Percentiles rank a stretch among this genome's conserved stretches.
Evolutionary conservation across 2,329 filamentous ascomycete genomes (phyloP).

Genomic region (Onygenales sp.): DNA sequence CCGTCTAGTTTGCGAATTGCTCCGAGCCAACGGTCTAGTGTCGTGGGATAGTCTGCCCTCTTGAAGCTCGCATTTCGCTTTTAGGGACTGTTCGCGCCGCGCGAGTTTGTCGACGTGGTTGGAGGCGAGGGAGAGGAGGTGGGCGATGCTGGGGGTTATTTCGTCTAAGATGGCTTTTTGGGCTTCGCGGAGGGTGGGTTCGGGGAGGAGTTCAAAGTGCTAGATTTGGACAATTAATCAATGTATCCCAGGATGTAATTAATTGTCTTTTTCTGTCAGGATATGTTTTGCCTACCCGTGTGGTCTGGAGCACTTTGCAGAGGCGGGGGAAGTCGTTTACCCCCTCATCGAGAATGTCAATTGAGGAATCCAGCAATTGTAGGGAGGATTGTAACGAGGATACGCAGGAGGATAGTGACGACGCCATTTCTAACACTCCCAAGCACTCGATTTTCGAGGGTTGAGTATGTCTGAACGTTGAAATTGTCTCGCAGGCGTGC

Average conservation of each 20-base stretch:
- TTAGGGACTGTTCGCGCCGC: constrained; percentile 71
- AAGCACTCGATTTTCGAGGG: neutral
- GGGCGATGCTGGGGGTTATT: constrained; percentile 75
- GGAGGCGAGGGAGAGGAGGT: constrained; percentile 71
- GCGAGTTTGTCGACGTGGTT: constrained; percentile 74
- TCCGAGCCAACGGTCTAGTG: constrained; percentile 21
- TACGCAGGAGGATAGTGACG: constrained; percentile 50
- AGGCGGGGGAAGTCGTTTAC: constrained; percentile 56
- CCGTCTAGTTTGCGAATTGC: constrained; percentile 7
- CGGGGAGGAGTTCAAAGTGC: constrained; percentile 90
- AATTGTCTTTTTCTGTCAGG: neutral
- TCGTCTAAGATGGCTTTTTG: constrained; percentile 79
- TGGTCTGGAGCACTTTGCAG: constrained; percentile 53
- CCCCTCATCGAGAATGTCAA: constrained; percentile 52
- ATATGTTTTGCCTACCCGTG: constrained; percentile 37
- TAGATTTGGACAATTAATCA: constrained; percentile 25
- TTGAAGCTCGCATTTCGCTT: constrained; percentile 73
- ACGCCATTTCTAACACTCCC: constrained; percentile 22
- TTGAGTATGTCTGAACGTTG: neutral
- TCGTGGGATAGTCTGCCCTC: constrained; percentile 55
- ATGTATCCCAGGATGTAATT: neutral
- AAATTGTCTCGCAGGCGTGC: too few relatives aligned
- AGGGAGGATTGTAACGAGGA: constrained; percentile 52
- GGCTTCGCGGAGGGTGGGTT: constrained; percentile 69
- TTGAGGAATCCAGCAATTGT: constrained; percentile 52